Conservation (phyloP, 1,284 basidiomycete genomes). For the Moesziomyces sp. region DNA sequence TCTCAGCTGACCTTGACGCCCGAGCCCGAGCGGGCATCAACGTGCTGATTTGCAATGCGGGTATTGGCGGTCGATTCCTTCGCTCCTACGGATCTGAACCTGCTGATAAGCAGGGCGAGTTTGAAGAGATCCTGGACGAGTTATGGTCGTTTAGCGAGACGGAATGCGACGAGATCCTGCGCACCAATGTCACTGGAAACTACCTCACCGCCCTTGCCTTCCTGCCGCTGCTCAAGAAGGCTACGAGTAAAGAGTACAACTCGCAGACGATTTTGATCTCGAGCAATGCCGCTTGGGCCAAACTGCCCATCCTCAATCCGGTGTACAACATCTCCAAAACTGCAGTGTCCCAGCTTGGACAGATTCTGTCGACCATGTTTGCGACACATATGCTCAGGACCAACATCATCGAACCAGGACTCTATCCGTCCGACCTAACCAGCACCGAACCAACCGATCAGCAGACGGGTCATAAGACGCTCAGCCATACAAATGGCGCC, state of each 20-base stretch:
- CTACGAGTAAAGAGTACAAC: slow-evolving; percentile 6
- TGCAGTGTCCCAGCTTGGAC: slow-evolving; percentile 35
- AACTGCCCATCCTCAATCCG: slow-evolving; percentile 49
- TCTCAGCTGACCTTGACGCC: slow-evolving; percentile 14
- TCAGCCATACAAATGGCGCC: slow-evolving; percentile 47
- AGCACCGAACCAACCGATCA: slow-evolving; percentile 17
- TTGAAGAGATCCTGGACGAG: slow-evolving; percentile 31
- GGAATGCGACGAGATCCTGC: slow-evolving; percentile 29
- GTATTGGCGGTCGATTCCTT: slow-evolving; percentile 32
- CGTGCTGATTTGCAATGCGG: slow-evolving; percentile 43
- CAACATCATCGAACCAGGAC: slow-evolving; percentile 46
- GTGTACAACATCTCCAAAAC: slow-evolving; percentile 55
- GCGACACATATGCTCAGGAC: slow-evolving; percentile 23
- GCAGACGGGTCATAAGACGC: slow-evolving; percentile 19
- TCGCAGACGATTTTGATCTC: slow-evolving; percentile 46
- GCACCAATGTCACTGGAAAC: slow-evolving; percentile 41
- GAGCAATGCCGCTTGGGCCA: slow-evolving; percentile 47
- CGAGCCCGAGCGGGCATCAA: slow-evolving; percentile 22
- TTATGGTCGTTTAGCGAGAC: slow-evolving; percentile 35
- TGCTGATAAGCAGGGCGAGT: slow-evolving; percentile 16
- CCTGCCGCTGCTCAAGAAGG: slow-evolving; percentile 33
- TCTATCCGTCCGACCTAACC: slow-evolving; percentile 44
- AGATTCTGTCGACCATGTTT: slow-evolving; percentile 45
- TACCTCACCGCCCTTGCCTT: slow-evolving; percentile 43
- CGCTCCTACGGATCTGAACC: slow-evolving; percentile 21